A percentile compares a stretch with the other conserved stretches of the same genome.
Evolutionary conservation across 164 flowering plant genomes (phyloP).

Genomic region (Kingdonia uniflora): DNA sequence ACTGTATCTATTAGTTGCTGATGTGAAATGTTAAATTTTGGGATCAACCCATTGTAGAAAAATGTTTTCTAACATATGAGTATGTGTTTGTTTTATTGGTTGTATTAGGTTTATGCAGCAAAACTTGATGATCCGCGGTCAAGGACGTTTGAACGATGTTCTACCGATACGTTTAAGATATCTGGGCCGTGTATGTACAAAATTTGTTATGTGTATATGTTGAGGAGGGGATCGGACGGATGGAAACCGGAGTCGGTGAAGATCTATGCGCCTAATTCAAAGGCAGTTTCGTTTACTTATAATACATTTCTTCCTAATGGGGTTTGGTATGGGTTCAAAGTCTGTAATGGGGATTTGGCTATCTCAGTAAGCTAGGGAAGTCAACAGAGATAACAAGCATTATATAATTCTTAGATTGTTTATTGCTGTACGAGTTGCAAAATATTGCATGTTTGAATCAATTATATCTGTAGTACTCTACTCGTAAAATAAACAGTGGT

Average conservation of each 20-base stretch:
- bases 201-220: conserved; percentile 51
- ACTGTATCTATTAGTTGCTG: too few species aligned
- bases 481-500: too few species aligned
- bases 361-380: not conserved
- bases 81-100: too few species aligned
- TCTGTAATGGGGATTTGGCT: conserved; percentile 16
- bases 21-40: too few species aligned
- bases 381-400: too few species aligned
- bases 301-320: conserved; percentile 36
- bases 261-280: conserved; percentile 21
- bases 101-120: conserved; percentile 68
- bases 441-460: too few species aligned
- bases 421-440: too few species aligned
- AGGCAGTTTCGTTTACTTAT: conserved; percentile 30
- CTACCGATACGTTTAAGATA: conserved; percentile 57
- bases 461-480: too few species aligned
- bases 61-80: too few species aligned
- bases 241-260: conserved; percentile 55
- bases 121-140: conserved; percentile 64
- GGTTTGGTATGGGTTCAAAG: conserved; percentile 54
- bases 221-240: conserved; percentile 56
- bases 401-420: too few species aligned
- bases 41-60: too few species aligned
- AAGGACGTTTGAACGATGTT: conserved; percentile 59
- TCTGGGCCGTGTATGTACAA: conserved; percentile 54